A percentile compares a stretch with the other conserved stretches of the same genome.
phyloP scores from a whole-genome alignment of 2,329 filamentous ascomycete species.

The Pseudogymnoascus sp. region DNA sequence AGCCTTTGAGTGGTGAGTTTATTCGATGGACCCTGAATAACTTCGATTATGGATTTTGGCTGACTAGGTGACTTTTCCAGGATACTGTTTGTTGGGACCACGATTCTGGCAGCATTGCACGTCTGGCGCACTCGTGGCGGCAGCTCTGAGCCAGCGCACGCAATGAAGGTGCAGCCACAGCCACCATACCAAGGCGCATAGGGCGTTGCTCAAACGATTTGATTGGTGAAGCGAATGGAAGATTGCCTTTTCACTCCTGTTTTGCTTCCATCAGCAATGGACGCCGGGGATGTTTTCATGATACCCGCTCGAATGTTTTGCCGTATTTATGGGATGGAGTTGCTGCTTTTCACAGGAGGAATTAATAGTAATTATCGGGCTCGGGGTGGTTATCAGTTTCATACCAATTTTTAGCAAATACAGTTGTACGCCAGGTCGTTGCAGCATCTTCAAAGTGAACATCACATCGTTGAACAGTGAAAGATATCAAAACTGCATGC shows the following conservation, averaged over 20 bases:
- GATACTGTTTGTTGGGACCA: constrained; percentile 45
- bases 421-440: background rate
- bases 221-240: background rate
- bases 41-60: background rate
- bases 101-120: constrained; percentile 40
- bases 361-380: constrained; percentile 6
- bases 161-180: background rate
- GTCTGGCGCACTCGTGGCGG: constrained; percentile 33
- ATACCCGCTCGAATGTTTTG: constrained; percentile 5
- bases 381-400: background rate
- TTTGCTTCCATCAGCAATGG: background rate
- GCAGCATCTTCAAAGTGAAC: background rate
- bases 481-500: background rate
- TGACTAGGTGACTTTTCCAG: constrained; percentile 26
- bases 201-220: background rate
- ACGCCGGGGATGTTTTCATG: background rate
- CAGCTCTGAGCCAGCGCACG: background rate
- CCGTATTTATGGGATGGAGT: background rate
- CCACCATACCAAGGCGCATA: background rate
- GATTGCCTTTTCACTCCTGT: background rate
- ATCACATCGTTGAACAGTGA: background rate
- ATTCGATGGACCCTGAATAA: background rate
- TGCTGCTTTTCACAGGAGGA: background rate
- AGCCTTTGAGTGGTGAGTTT: constrained; percentile 39
- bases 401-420: background rate